Conservation (phyloP, 202 grass and related monocot genomes). For the Brachypodium distachyon region DNA sequence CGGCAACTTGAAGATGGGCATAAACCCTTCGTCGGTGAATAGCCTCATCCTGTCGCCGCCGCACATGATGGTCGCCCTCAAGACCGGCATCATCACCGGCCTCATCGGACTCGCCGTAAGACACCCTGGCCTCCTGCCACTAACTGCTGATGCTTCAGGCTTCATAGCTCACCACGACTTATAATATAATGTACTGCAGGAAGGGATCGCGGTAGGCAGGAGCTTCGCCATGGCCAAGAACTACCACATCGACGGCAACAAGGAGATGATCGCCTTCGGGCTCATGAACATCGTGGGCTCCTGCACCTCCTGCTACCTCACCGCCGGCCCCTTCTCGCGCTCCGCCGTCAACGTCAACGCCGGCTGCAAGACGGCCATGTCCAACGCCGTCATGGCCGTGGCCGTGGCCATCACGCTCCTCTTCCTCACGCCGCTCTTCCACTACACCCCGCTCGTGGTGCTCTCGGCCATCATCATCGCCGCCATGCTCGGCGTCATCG, state of each 20-base stretch:
- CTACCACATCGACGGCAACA: constrained; percentile 66
- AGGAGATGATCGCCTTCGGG: constrained; percentile 78
- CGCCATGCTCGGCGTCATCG: constrained; percentile 52
- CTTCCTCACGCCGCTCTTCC: constrained; percentile 69
- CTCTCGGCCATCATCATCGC: constrained; percentile 66
- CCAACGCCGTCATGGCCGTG: constrained; percentile 58
- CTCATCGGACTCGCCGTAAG: constrained; percentile 60
- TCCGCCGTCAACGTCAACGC: constrained; percentile 63
- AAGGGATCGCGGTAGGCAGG: constrained; percentile 59
- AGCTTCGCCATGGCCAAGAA: constrained; percentile 69
- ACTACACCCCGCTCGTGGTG: constrained; percentile 48
- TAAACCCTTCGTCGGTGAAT: constrained; percentile 40
- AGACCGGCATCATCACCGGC: constrained; percentile 56
- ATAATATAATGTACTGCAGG: constrained; percentile 4
- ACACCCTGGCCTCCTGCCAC: background rate
- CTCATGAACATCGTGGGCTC: constrained; percentile 53
- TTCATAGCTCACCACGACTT: background rate
- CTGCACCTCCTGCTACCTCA: constrained; percentile 64
- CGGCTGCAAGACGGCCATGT: constrained; percentile 56
- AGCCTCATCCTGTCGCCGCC: constrained; percentile 47
- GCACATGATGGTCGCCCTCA: constrained; percentile 49
- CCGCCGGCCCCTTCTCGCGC: constrained; percentile 49
- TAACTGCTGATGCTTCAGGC: background rate
- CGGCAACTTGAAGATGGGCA: constrained; percentile 53
- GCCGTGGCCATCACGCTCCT: constrained; percentile 51